A percentile compares a stretch with the other conserved stretches of the same genome.
phyloP scores from a whole-genome alignment of 208 protist species.

The Eutreptiella sp. region DNA sequence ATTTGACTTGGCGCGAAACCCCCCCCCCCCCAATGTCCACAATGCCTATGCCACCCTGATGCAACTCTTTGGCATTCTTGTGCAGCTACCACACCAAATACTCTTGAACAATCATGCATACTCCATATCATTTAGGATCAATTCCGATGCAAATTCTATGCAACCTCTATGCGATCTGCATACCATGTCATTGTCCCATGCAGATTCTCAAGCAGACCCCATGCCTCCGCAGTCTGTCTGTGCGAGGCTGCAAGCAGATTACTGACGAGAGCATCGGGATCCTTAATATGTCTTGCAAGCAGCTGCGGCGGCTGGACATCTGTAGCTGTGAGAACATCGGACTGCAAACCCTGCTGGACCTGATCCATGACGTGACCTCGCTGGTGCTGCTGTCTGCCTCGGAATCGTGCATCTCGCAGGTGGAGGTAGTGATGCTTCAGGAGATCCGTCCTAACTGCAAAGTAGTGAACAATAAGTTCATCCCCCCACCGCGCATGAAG shows the following conservation, averaged over 20 bases:
- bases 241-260: slow-evolving; percentile 8
- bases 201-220: background rate
- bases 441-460: slow-evolving; percentile 9
- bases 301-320: slow-evolving; percentile 6
- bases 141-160: too few species aligned
- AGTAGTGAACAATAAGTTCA: slow-evolving; percentile 24
- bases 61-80: too few species aligned
- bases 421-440: slow-evolving; percentile 26
- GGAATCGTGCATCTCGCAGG: slow-evolving; percentile 30
- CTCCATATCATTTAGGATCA: too few species aligned
- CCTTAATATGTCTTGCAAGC: slow-evolving; percentile 10
- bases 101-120: too few species aligned
- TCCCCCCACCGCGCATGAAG: too few species aligned
- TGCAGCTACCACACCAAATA: too few species aligned
- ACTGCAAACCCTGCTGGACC: slow-evolving; percentile 4
- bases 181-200: too few species aligned
- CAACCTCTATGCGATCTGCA: too few species aligned
- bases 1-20: too few species aligned
- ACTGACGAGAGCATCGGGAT: background rate
- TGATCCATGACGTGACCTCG: slow-evolving; percentile 14
- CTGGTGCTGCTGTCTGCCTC: slow-evolving; percentile 19
- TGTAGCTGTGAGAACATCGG: slow-evolving; percentile 9
- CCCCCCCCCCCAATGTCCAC: too few species aligned
- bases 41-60: too few species aligned
- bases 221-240: slow-evolving; percentile 8